A percentile compares a stretch with the other conserved stretches of the same genome.
These are phyloP conservation scores for Scenedesmus sp. DNA, from an alignment of 163 green algal species.

Conservation along the genomic window DNA sequence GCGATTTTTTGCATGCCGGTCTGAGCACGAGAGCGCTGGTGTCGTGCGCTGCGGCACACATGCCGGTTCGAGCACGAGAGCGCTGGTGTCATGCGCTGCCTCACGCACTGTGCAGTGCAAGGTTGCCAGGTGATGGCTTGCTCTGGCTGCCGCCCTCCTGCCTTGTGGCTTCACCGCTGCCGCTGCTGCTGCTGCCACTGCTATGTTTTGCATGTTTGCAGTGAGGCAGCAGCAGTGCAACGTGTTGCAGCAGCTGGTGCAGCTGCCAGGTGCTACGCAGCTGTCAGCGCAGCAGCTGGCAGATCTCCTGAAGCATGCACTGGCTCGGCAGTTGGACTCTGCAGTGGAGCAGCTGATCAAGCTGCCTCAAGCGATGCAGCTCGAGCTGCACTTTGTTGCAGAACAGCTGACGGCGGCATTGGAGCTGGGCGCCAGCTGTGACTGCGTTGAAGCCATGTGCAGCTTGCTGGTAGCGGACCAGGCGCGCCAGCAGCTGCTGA, in stretches of 20 bases:
- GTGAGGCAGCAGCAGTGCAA: background rate
- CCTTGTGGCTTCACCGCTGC: background rate
- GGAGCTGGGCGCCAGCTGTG: background rate
- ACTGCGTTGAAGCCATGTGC: background rate
- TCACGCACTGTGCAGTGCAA: too few species aligned
- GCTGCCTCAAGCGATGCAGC: background rate
- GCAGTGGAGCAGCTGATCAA: background rate
- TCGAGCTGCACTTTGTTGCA: background rate
- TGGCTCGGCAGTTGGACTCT: background rate
- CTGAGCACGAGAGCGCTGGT: too few species aligned
- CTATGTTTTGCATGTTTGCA: background rate
- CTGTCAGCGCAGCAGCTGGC: background rate
- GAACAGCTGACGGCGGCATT: background rate
- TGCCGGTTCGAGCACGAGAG: too few species aligned
- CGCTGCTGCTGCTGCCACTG: background rate
- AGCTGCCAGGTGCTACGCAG: background rate
- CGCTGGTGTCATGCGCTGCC: too few species aligned
- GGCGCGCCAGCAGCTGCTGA: background rate
- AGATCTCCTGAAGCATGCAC: background rate
- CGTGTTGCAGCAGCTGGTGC: background rate
- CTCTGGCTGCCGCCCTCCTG: background rate
- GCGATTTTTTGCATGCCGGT: too few species aligned
- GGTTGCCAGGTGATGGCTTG: too few species aligned
- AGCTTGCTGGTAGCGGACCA: background rate
- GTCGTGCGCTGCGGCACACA: too few species aligned